Conservation (phyloP, 176 grass and related monocot genomes). For the Cymbopogon citratus region DNA sequence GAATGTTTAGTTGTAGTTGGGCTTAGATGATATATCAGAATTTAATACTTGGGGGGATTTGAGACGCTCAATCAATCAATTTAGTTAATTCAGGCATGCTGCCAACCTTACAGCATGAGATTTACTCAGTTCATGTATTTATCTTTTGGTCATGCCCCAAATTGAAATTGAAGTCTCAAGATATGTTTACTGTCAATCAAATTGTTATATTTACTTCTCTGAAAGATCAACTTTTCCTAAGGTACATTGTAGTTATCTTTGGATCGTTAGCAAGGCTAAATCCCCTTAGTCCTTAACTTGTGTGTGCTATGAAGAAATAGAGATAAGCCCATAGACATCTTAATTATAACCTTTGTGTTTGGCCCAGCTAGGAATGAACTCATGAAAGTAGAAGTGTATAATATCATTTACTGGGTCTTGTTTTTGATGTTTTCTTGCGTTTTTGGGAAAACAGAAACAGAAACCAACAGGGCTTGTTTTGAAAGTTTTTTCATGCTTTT, state of each 20-base stretch:
- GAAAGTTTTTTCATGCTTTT: not conserved
- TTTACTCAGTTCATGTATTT: not conserved
- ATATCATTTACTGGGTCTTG: not conserved
- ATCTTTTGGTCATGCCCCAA: not conserved
- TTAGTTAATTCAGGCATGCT: not conserved
- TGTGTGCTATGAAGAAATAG: not conserved
- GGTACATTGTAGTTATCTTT: not conserved
- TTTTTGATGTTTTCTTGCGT: not conserved
- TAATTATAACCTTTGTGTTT: not conserved
- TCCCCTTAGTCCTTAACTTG: not conserved
- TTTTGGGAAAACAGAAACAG: not conserved
- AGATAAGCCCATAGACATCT: not conserved
- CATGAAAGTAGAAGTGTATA: not conserved
- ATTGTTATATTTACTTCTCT: not conserved
- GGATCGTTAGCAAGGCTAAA: not conserved
- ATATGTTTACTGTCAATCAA: not conserved
- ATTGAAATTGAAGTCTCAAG: not conserved
- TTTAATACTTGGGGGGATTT: not conserved
- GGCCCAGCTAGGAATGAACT: not conserved
- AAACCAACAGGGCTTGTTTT: not conserved
- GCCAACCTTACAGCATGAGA: not conserved
- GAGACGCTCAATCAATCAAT: not conserved
- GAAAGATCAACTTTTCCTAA: not conserved
- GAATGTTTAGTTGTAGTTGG: not conserved
- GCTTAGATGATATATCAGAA: not conserved